A percentile compares a stretch with the other conserved stretches of the same genome.
Evolutionary conservation across 2,329 filamentous ascomycete genomes (phyloP).

Genomic region (Tolypocladium endophyticum): DNA sequence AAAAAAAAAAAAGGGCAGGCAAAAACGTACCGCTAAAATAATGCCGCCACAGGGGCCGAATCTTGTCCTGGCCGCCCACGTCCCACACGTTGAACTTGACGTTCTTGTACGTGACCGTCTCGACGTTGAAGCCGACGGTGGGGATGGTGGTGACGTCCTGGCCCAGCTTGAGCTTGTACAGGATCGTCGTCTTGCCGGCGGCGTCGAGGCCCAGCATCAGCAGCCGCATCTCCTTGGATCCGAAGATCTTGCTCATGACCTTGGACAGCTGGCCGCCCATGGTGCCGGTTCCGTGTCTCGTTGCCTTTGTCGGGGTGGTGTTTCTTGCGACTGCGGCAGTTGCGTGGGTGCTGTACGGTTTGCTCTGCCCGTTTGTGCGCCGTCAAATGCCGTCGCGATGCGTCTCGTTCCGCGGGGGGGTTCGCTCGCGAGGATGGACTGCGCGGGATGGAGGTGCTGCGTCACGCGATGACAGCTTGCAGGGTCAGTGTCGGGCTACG

Average conservation of each 20-base stretch:
- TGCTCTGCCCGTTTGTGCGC: not conserved
- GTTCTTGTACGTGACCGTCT: conserved; percentile 98
- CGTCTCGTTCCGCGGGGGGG: not conserved
- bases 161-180: conserved; percentile 98
- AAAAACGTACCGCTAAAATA: conserved; percentile 67
- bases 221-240: conserved; percentile 97
- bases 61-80: conserved; percentile 98
- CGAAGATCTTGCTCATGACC: conserved; percentile 97
- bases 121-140: conserved; percentile 98
- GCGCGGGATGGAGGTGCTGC: not conserved
- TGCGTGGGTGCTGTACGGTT: no score
- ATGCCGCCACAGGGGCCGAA: conserved; percentile 91
- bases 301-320: not conserved
- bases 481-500: not conserved
- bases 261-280: conserved; percentile 95
- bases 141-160: conserved; percentile 98
- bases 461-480: not conserved
- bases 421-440: not conserved
- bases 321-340: no score
- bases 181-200: conserved; percentile 96
- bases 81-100: conserved; percentile 99
- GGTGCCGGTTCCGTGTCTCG: conserved; percentile 22
- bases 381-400: not conserved
- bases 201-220: conserved; percentile 97
- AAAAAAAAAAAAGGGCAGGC: no score